Base-by-base conservation (phyloP, 192 early-diverging fungal genomes). In the Coemansia sp. region DNA sequence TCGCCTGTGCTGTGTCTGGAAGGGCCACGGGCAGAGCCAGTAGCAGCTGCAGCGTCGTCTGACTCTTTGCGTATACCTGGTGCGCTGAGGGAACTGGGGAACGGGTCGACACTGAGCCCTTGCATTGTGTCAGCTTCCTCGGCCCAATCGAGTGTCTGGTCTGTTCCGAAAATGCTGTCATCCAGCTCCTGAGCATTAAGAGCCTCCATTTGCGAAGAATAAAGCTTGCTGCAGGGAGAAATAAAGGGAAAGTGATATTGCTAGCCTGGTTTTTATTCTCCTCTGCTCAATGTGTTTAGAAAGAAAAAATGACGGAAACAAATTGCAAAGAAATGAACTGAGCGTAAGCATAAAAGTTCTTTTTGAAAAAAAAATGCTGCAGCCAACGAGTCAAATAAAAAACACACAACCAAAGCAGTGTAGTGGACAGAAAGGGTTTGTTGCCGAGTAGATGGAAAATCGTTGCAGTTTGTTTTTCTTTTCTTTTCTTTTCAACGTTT, bases 91-190 rank as follows among this genome's bases (percentile, higher is more conserved):
- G 48, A 20, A 42, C 48, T 61, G 58, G 22, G 11, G 22, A 64
- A 62, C 5, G 69, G 36, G 33, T 66, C 63, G 51, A 61, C 64
- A 22, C 61, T 48, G 14, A 80, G 49, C 5, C 57, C 59, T 48
- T 75, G 73, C 12, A 61, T 63, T 50, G 67, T 75, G 33, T 50
- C 33, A 16, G 68, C 73, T 48, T 81, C 78, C 18, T 81, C 78
- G 55, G 78, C 78, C 78, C 78, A 81, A 67, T 81, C 78, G 73
- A 81, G 72, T 34, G 68, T 66, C 8, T 67, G 52, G n/a, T 75
- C 73, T 33, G 69, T 72, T 45, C 67, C 67, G 64, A 81, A 81
- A 60, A 81, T 69, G 69, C 78, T 81, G 66, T 81, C 78, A 64
- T 81, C 78, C 61, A 81, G 52, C 45, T 75, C 78, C 56, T 81